These are phyloP conservation scores for Aspergillus brunneoviolaceus DNA, from an alignment of 2,329 filamentous ascomycete genomes.

Conservation along the genomic window DNA sequence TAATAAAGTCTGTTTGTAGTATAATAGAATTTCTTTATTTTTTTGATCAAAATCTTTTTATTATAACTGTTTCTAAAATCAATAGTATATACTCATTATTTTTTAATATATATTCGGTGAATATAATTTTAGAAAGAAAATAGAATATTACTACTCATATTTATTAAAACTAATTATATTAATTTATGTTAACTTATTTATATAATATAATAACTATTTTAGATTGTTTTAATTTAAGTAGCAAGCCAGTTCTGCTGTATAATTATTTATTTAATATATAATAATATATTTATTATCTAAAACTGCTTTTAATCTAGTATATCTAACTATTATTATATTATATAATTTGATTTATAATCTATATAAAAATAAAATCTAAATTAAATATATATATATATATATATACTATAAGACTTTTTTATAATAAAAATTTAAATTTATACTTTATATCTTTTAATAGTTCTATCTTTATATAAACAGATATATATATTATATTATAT, in stretches of 20 bases:
- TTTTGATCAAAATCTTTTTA: no score
- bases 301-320: neutral
- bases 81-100: no score
- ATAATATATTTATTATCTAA: neutral
- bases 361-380: neutral
- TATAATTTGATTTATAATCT: no score
- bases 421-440: neutral
- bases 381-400: neutral
- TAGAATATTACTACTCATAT: no score
- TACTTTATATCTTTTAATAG: neutral
- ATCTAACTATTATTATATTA: neutral
- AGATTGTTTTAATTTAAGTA: neutral
- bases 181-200: no score
- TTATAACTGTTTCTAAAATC: no score
- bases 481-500: neutral
- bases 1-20: no score
- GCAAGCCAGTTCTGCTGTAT: neutral
- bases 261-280: neutral
- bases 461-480: no score
- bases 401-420: neutral
- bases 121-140: no score
- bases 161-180: no score
- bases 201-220: neutral
- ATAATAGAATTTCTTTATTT: no score
- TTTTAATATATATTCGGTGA: no score